Percentiles rank a stretch among this genome's conserved stretches.
phyloP scores from a whole-genome alignment of 208 protist species.

The Wallacemonas sp. region DNA sequence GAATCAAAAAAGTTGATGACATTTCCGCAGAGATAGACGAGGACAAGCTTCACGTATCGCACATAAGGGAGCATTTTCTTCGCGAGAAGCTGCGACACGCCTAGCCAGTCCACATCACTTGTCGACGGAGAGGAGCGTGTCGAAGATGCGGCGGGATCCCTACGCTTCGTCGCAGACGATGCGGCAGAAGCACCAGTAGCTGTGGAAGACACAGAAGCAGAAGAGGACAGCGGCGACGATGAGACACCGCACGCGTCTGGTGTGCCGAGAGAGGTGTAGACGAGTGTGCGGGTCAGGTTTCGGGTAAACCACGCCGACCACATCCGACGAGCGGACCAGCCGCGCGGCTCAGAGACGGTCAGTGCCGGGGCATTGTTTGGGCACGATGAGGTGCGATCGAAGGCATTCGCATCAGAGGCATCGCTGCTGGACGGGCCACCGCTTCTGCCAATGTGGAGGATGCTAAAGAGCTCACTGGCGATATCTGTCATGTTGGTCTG shows the following conservation, averaged over 20 bases:
- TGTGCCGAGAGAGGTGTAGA: slow-evolving; percentile 4
- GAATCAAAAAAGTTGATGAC: slow-evolving; percentile 59
- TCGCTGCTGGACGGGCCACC: no score
- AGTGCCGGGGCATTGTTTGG: neutral
- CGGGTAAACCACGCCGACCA: slow-evolving; percentile 11
- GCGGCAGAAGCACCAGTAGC: no score
- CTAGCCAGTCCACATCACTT: slow-evolving; percentile 37
- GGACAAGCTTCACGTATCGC: slow-evolving; percentile 25
- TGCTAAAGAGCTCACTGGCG: slow-evolving; percentile 17
- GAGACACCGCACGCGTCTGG: neutral
- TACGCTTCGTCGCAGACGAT: no score
- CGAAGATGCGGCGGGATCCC: neutral
- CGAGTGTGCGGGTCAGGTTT: slow-evolving; percentile 6
- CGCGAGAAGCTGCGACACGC: slow-evolving; percentile 27
- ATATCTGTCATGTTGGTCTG: slow-evolving; percentile 49
- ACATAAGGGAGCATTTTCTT: slow-evolving; percentile 35
- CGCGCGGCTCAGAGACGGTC: neutral
- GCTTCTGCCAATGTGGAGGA: neutral
- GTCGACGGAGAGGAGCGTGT: no score
- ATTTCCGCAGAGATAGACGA: slow-evolving; percentile 29
- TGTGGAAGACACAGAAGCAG: no score
- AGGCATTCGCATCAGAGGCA: no score
- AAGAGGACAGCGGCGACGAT: neutral
- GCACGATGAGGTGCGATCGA: neutral
- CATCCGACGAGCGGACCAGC: slow-evolving; percentile 2